Conservation (phyloP, 306 rosid species). For the Vigna hirtella region DNA sequence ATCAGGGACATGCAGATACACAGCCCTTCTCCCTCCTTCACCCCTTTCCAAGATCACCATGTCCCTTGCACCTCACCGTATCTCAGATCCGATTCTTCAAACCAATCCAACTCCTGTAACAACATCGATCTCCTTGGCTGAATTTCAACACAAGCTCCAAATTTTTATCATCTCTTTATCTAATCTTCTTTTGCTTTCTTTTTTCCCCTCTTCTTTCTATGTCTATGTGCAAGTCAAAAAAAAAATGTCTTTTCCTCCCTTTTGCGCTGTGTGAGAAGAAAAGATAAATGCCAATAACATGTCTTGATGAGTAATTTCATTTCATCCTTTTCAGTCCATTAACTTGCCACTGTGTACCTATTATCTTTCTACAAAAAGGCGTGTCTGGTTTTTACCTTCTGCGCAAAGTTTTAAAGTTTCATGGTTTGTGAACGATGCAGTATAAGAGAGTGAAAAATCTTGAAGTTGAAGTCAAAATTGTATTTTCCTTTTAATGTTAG, state of each 20-base stretch:
- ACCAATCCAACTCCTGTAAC: constrained; percentile 59
- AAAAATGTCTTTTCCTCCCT: constrained; percentile 38
- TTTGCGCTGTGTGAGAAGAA: constrained; percentile 52
- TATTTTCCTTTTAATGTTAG: too few species aligned
- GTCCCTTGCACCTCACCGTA: constrained; percentile 54
- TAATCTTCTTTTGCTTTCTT: background rate
- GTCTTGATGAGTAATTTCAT: constrained; percentile 43
- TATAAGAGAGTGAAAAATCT: background rate
- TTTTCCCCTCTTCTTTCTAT: constrained; percentile 10
- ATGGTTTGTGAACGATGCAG: background rate
- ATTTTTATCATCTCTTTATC: constrained; percentile 26
- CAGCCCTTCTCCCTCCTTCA: constrained; percentile 62
- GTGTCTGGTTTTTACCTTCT: background rate
- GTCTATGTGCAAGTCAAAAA: constrained; percentile 44
- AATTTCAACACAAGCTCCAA: constrained; percentile 25
- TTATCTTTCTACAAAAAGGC: background rate
- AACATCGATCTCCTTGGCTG: constrained; percentile 62
- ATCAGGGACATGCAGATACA: constrained; percentile 67
- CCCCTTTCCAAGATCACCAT: constrained; percentile 59
- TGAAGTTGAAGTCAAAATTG: too few species aligned
- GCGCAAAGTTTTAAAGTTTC: background rate
- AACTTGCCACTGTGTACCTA: background rate
- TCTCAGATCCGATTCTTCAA: constrained; percentile 65
- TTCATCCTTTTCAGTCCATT: constrained; percentile 25
- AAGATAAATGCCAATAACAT: constrained; percentile 54